Evolutionary conservation across 345 rosid genomes (phyloP), one percentile per base, ranked within the genome.

Genomic region (Luvunga scandens): DNA sequence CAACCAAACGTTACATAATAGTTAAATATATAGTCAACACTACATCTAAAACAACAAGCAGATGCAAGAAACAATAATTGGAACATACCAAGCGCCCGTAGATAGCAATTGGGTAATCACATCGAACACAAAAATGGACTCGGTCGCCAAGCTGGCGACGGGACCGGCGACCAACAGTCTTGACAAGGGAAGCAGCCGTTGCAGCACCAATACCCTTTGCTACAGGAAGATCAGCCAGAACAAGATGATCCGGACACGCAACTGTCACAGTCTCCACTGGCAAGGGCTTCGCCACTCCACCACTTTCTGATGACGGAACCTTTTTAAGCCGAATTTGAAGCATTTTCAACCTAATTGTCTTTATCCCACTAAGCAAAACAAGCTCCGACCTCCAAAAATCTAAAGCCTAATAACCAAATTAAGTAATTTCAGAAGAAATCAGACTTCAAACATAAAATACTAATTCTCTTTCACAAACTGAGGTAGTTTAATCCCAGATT

Each of bases 151-250:
- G 89, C 82, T 88, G 97, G 39, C 99, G 94, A 33, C 98, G 94
- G 31, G 99, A 94, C 80, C 92, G 89, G 30, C 98, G 94, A 68
- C 98, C 98, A 3, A 91, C 87, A 39, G 90, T 85, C 78, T 88
- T 96, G 66, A 85, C 88, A 18, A 84, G 79, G 18, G 94, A 85
- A 67, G 94, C 84, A 14, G 91, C 87, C 33, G 94, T 88, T 3
- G 92, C 91, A 2, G 90, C 85, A 56, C 98, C 99, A 62, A 96
- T 90, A 55, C 99, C 97, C 86, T 96, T 94, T 0, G 97, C 99
- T n/a, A 96, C 98, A 0, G 98, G 98, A 67, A 96, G 99, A 80
- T 96, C 99, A 4, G 99, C 95, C 61, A 96, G 98, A 38, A 96
- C 92, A 61, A 96, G 97, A 78, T 94, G 98, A 80, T 92, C 99